phyloP scores from a whole-genome alignment of 1,139 yeast species.

The Yamadazyma atlantica region DNA sequence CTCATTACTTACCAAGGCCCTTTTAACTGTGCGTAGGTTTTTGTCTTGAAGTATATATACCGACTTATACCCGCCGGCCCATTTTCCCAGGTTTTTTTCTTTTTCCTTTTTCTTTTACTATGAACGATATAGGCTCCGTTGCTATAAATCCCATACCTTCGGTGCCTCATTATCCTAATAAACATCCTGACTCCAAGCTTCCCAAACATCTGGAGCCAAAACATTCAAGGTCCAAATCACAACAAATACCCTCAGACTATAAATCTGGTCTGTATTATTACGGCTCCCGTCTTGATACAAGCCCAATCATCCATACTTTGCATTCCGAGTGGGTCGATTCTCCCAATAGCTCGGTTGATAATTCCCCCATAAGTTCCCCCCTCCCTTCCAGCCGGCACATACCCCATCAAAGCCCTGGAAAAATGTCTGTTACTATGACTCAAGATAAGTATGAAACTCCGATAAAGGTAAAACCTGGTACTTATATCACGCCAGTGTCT shows the following conservation, averaged over 20 bases:
- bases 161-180: not conserved
- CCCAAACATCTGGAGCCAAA: no score
- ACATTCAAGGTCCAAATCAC: no score
- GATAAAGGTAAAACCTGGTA: conserved; percentile 15
- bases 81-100: no score
- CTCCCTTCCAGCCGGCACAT: conserved; percentile 3
- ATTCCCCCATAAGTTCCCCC: conserved; percentile 23
- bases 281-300: not conserved
- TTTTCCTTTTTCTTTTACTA: conserved; percentile 2
- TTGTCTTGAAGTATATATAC: not conserved
- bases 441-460: conserved; percentile 21
- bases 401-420: conserved; percentile 6
- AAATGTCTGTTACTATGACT: conserved; percentile 13
- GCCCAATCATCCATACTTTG: conserved; percentile 22
- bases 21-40: no score
- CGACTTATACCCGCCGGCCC: not conserved
- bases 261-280: not conserved
- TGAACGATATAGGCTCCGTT: conserved; percentile 7
- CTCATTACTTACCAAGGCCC: no score
- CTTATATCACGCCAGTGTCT: conserved; percentile 26
- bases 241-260: not conserved
- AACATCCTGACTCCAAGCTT: not conserved
- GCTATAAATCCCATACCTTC: conserved; percentile 1
- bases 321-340: conserved; percentile 42
- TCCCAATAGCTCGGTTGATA: conserved; percentile 24